Conservation (phyloP, 805 yeast species). For the Hanseniaspora clermontiae region DNA sequence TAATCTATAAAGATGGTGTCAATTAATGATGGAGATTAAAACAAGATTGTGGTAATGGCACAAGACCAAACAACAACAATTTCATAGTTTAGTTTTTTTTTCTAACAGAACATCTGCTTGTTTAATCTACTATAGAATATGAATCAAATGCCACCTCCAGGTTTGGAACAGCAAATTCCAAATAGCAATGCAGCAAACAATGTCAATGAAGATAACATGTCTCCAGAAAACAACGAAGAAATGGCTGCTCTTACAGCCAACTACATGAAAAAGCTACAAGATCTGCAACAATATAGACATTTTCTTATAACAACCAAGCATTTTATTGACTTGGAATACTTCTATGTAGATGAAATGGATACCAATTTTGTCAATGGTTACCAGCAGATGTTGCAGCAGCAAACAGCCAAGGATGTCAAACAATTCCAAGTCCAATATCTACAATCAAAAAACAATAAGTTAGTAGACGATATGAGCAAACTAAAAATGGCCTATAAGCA, state of each 20-base stretch:
- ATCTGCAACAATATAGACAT: conserved; percentile 12
- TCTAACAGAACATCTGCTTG: too few species aligned
- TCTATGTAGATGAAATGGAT: conserved; percentile 13
- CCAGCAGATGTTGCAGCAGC: conserved; percentile 11
- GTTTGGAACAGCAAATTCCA: not conserved
- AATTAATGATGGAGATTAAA: not conserved
- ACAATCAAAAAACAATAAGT: conserved; percentile 12
- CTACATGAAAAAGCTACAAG: conserved; percentile 12
- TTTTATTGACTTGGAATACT: conserved; percentile 12
- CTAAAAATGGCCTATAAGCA: conserved; percentile 8
- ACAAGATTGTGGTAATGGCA: not conserved
- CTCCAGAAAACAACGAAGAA: not conserved
- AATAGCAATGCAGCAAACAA: not conserved
- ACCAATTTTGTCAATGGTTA: conserved; percentile 11
- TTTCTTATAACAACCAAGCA: conserved; percentile 12
- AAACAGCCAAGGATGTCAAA: conserved; percentile 7
- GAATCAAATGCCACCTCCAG: not conserved
- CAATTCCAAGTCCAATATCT: conserved; percentile 9
- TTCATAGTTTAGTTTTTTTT: not conserved
- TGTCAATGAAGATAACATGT: not conserved
- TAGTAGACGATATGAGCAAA: conserved; percentile 9
- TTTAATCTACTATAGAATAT: not conserved
- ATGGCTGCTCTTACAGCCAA: conserved; percentile 2
- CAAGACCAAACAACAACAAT: not conserved
- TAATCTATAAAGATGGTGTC: not conserved